These are phyloP conservation scores for Penicillium robsamsonii DNA, from an alignment of 495 filamentous ascomycete genomes.

Conservation along the genomic window DNA sequence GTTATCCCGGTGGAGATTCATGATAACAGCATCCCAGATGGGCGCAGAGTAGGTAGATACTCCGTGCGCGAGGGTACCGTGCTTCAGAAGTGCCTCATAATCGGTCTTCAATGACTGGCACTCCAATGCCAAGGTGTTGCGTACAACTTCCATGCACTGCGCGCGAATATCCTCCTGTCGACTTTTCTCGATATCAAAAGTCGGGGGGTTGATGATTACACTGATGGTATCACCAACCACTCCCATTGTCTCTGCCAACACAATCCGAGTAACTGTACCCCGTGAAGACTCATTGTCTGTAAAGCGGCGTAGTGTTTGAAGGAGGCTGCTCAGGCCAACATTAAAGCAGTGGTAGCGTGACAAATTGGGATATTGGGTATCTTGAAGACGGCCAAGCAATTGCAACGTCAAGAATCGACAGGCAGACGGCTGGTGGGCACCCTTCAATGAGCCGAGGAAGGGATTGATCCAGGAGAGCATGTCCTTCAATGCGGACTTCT, in stretches of 20 bases:
- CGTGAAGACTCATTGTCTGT: conserved; percentile 49
- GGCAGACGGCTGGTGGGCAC: conserved; percentile 65
- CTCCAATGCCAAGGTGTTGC: conserved; percentile 70
- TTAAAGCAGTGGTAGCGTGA: conserved; percentile 51
- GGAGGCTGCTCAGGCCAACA: conserved; percentile 48
- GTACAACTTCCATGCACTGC: conserved; percentile 61
- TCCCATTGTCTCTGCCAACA: conserved; percentile 53
- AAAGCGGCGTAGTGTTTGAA: conserved; percentile 52
- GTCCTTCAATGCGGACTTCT: conserved; percentile 55
- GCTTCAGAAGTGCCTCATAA: conserved; percentile 60
- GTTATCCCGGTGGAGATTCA: conserved; percentile 62
- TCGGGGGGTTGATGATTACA: conserved; percentile 43
- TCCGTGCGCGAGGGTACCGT: conserved; percentile 62
- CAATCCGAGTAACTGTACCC: conserved; percentile 51
- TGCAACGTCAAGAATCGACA: conserved; percentile 68
- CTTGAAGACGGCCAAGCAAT: conserved; percentile 65
- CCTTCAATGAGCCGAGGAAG: conserved; percentile 72
- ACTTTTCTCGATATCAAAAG: conserved; percentile 37
- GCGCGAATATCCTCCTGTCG: conserved; percentile 36
- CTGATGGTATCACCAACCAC: conserved; percentile 49
- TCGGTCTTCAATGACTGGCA: conserved; percentile 70
- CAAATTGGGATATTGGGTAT: conserved; percentile 41
- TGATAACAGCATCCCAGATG: conserved; percentile 75
- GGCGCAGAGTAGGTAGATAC: conserved; percentile 60
- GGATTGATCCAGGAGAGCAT: conserved; percentile 70